phyloP scores from a whole-genome alignment of 768 basidiomycete species.

The Podaxis mareebaensis region DNA sequence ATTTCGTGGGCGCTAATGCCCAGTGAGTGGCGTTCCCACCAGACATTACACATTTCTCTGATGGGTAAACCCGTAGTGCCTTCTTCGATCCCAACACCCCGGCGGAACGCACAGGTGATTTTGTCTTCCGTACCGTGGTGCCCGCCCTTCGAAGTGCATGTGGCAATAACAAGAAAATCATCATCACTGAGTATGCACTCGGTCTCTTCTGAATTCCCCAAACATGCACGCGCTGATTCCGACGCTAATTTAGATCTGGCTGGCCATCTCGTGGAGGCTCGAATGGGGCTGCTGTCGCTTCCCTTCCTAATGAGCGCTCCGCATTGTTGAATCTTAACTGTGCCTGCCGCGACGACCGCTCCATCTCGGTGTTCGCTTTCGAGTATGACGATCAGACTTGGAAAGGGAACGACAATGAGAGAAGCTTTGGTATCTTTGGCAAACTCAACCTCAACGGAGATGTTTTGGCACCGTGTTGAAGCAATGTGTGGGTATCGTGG shows the following conservation, averaged over 20 bases:
- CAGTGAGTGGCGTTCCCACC: conserved; percentile 26
- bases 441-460: conserved; percentile 30
- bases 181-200: conserved; percentile 35
- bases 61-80: conserved; percentile 24
- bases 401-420: conserved; percentile 38
- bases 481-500: background rate
- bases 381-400: conserved; percentile 40
- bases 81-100: conserved; percentile 35
- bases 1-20: conserved; percentile 41
- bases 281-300: conserved; percentile 31
- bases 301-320: conserved; percentile 30
- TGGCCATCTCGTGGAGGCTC: conserved; percentile 40
- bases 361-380: conserved; percentile 36
- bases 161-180: conserved; percentile 33
- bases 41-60: background rate
- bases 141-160: conserved; percentile 36
- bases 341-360: conserved; percentile 30
- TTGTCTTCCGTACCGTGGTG: conserved; percentile 39
- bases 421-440: conserved; percentile 39
- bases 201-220: background rate
- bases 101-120: conserved; percentile 35
- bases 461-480: conserved; percentile 25
- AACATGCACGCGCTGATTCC: background rate
- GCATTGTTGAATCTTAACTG: conserved; percentile 39
- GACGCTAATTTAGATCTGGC: conserved; percentile 29